Base-by-base conservation (phyloP, 306 rosid species). In the Prunus mongolica region DNA sequence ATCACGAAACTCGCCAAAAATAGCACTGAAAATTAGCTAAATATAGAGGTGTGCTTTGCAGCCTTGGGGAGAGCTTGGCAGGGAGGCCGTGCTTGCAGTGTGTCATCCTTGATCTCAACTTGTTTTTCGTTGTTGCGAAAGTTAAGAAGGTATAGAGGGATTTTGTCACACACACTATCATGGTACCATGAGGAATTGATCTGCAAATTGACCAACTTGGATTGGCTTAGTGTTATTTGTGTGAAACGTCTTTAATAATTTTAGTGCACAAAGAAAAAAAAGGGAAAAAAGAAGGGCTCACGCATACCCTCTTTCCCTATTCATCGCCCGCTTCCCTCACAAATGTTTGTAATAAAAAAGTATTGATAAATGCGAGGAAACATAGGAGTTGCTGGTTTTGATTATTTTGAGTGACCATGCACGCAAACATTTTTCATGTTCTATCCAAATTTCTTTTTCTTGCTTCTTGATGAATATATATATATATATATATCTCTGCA, bases 241-340 rank as follows among this genome's bases (percentile, higher is more conserved):
- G 12, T 20, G 65, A 67, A 74, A 47, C 67, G 51, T 71, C 56
- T 49, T 44, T 64, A 52, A 38, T 72, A 50, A 47, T 20, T 60
- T 71, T 67, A 54, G 69, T 10, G 32, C 7, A 8, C 62, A 28
- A 25, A 30, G 8, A 28, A 46, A 12, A 18, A 2, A 3, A 70
- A 30, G 15, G 9, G 45, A 44, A 4, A 30, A 5, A 30, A 5
- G 20, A 22, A 12, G 50, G 51, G 71, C 13, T 81, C 85, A 72
- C 54, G 85, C 83, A 47, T 28, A 66, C 58, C 69, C 52, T 30
- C 77, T 76, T 55, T 71, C 78, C 84, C 82, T 62, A 77, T 57
- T 52, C 72, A 55, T 78, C 57, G 81, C 81, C 70, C 19, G 76
- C 27, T 63, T 78, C 60, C 68, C 84, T 69, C 79, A 3, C 41